A percentile compares a stretch with the other conserved stretches of the same genome.
phyloP scores from a whole-genome alignment of 1,284 basidiomycete species.

The Ustilago bromivora region DNA sequence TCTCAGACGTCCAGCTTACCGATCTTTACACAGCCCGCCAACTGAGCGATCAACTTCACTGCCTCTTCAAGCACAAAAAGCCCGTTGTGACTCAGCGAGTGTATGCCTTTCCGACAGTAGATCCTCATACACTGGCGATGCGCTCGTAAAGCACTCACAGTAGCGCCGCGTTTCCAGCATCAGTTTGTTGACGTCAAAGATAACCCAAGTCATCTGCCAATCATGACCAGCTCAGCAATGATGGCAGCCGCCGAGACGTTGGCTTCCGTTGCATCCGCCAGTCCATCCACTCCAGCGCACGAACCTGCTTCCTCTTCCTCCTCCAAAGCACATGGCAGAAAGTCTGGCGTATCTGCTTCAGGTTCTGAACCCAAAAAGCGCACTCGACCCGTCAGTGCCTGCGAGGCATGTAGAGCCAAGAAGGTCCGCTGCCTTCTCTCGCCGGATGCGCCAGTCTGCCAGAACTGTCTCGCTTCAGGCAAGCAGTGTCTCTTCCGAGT shows the following conservation, averaged over 20 bases:
- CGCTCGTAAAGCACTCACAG: not conserved
- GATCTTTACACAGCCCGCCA: not conserved
- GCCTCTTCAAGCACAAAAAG: not conserved
- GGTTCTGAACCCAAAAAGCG: conserved; percentile 56
- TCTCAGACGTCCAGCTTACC: not conserved
- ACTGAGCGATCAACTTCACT: not conserved
- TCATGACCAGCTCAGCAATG: conserved; percentile 47
- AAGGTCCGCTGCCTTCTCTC: conserved; percentile 62
- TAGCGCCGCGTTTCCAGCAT: not conserved
- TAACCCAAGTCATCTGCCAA: not conserved
- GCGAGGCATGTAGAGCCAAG: conserved; percentile 62
- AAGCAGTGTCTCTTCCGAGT: conserved; percentile 64
- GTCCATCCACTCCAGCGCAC: conserved; percentile 37
- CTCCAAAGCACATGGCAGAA: conserved; percentile 14
- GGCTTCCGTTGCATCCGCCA: conserved; percentile 49
- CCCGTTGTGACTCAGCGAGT: not conserved
- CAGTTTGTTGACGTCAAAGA: conserved; percentile 1
- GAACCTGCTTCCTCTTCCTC: conserved; percentile 8
- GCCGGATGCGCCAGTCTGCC: conserved; percentile 58
- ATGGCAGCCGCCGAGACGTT: conserved; percentile 55
- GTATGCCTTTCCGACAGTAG: not conserved
- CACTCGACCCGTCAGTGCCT: conserved; percentile 62
- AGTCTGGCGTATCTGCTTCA: conserved; percentile 19
- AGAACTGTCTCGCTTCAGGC: conserved; percentile 57
- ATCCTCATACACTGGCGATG: conserved; percentile 5